Percentiles rank a stretch among this genome's conserved stretches.
Conservation (phyloP, 805 yeast genomes). For the Lipomyces oligophaga region DNA sequence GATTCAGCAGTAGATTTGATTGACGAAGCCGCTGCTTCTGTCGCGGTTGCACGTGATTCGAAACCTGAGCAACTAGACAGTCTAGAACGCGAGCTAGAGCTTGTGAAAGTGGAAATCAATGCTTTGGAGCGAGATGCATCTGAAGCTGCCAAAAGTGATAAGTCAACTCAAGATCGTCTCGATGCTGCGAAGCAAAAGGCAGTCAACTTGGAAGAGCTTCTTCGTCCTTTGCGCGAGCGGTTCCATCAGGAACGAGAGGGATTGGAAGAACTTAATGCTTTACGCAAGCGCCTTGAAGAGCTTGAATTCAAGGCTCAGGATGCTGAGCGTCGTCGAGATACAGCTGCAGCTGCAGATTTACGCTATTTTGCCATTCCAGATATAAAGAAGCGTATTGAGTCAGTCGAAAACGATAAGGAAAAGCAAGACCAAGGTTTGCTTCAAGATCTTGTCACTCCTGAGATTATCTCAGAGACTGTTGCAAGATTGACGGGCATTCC, state of each 20-base stretch:
- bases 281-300: conserved; percentile 88
- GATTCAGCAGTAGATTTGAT: conserved; percentile 95
- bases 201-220: conserved; percentile 79
- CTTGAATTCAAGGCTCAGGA: conserved; percentile 88
- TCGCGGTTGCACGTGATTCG: conserved; percentile 97
- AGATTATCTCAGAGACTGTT: conserved; percentile 93
- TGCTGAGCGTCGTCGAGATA: conserved; percentile 96
- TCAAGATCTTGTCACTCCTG: conserved; percentile 86
- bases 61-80: conserved; percentile 95
- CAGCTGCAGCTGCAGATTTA: conserved; percentile 90
- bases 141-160: conserved; percentile 61
- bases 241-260: conserved; percentile 85
- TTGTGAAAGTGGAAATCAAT: conserved; percentile 90
- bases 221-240: conserved; percentile 79
- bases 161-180: conserved; percentile 80
- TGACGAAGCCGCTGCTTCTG: conserved; percentile 95
- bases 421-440: conserved; percentile 62
- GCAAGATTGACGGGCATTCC: conserved; percentile 97
- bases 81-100: conserved; percentile 85
- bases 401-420: conserved; percentile 75
- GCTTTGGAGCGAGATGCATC: conserved; percentile 89
- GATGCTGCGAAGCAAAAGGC: conserved; percentile 71
- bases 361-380: conserved; percentile 98
- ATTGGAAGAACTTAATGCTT: conserved; percentile 81
- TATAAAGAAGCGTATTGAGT: conserved; percentile 66